A percentile compares a stretch with the other conserved stretches of the same genome.
Conservation (phyloP, 805 yeast genomes). For the Yueomyces sinensis region DNA sequence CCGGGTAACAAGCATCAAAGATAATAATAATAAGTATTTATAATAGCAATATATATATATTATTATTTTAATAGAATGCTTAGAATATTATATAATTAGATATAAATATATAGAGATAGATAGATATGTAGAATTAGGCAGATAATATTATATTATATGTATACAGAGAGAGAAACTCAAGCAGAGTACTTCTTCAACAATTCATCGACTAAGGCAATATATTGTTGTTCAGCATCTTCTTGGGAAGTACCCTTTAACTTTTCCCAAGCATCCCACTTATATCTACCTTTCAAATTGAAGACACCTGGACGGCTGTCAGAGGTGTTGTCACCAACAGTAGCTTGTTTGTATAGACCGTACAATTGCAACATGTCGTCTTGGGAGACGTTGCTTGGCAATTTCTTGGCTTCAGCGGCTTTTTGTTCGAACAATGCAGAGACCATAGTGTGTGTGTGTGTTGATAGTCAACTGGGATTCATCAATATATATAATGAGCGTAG, state of each 20-base stretch:
- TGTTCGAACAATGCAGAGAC: slow-evolving; percentile 24
- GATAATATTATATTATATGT: too few species aligned
- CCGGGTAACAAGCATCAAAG: too few species aligned
- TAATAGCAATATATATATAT: too few species aligned
- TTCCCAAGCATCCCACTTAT: slow-evolving; percentile 97
- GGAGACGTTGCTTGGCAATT: slow-evolving; percentile 60
- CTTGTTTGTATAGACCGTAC: slow-evolving; percentile 92
- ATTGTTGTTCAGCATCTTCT: slow-evolving; percentile 81
- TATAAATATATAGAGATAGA: too few species aligned
- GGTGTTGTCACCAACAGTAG: slow-evolving; percentile 86
- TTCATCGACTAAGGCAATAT: slow-evolving; percentile 55
- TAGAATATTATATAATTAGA: too few species aligned
- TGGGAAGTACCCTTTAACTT: slow-evolving; percentile 71
- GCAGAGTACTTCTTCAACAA: slow-evolving; percentile 39
- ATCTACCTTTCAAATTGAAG: slow-evolving; percentile 87
- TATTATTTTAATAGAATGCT: too few species aligned
- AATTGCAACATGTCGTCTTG: slow-evolving; percentile 79
- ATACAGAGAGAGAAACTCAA: too few species aligned
- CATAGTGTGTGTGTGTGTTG: slow-evolving; percentile 11
- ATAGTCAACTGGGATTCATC: too few species aligned
- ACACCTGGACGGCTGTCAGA: slow-evolving; percentile 76
- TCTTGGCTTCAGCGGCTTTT: slow-evolving; percentile 69
- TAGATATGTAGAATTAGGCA: too few species aligned
- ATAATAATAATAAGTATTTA: too few species aligned
- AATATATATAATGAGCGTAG: too few species aligned